Conservation (phyloP, 2,329 filamentous ascomycete genomes). For the Penicillium crustosum region DNA sequence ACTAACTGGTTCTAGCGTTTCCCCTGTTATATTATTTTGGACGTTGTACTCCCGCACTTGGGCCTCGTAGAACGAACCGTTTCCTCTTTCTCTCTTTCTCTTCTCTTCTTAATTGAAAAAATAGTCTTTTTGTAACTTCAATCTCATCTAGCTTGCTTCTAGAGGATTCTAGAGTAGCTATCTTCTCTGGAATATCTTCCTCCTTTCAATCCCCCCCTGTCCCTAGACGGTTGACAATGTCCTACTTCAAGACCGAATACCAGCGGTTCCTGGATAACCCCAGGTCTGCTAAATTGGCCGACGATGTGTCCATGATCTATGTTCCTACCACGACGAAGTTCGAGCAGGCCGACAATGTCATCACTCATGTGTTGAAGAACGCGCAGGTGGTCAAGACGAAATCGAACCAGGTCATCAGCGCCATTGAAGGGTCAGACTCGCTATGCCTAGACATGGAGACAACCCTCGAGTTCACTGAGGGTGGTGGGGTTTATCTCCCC, state of each 20-base stretch:
- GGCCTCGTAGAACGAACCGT: neutral
- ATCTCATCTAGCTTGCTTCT: neutral
- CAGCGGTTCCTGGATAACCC: constrained; percentile 70
- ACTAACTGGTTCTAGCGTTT: constrained; percentile 2
- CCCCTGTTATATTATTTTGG: constrained; percentile 3
- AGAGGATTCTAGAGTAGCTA: neutral
- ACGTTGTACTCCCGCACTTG: neutral
- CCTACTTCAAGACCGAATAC: constrained; percentile 55
- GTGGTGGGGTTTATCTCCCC: constrained; percentile 84
- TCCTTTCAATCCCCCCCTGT: neutral
- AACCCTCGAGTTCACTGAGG: constrained; percentile 73
- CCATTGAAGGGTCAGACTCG: constrained; percentile 68
- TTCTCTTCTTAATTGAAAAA: neutral
- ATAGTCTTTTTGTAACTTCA: neutral
- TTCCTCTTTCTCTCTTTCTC: constrained; percentile 16
- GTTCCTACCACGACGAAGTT: constrained; percentile 81
- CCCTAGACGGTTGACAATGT: constrained; percentile 34
- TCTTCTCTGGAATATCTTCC: neutral
- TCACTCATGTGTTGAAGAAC: constrained; percentile 75
- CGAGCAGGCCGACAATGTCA: constrained; percentile 69
- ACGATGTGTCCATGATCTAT: constrained; percentile 75
- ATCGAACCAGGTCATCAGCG: constrained; percentile 71
- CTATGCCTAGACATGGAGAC: constrained; percentile 79
- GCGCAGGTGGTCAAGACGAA: constrained; percentile 78
- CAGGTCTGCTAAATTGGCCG: constrained; percentile 61